A percentile compares a stretch with the other conserved stretches of the same genome.
Evolutionary conservation across 177 flowering plant species (phyloP).

Genomic region (Vitis hybrid): DNA sequence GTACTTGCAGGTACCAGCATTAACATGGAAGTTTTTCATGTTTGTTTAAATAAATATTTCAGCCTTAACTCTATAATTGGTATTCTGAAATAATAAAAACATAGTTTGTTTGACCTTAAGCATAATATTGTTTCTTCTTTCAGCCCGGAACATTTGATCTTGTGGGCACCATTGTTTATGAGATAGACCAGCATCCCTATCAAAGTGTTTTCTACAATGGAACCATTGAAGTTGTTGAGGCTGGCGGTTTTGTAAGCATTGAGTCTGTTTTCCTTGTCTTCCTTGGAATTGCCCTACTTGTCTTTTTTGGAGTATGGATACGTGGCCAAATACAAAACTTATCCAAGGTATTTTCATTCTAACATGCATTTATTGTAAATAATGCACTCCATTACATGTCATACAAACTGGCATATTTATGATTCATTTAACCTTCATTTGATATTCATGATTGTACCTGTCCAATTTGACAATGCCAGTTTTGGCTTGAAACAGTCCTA

Average conservation of each 20-base stretch:
- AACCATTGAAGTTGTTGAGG: slow-evolving; percentile 90
- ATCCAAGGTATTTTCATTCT: slow-evolving; percentile 57
- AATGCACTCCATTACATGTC: neutral
- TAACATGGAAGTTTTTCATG: neutral
- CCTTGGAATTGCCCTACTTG: slow-evolving; percentile 74
- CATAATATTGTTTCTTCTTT: neutral
- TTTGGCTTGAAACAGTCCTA: too few relatives aligned
- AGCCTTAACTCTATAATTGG: neutral
- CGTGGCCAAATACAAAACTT: slow-evolving; percentile 64
- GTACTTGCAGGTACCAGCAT: slow-evolving; percentile 73
- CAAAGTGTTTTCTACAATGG: slow-evolving; percentile 90
- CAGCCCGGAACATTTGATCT: slow-evolving; percentile 98
- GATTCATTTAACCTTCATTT: neutral
- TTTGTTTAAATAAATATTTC: neutral
- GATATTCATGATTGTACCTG: neutral
- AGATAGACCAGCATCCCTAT: slow-evolving; percentile 76
- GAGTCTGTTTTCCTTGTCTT: slow-evolving; percentile 85
- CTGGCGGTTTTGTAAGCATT: slow-evolving; percentile 68
- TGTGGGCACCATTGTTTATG: slow-evolving; percentile 84
- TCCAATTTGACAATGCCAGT: too few relatives aligned
- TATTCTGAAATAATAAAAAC: neutral
- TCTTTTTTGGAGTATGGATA: slow-evolving; percentile 69
- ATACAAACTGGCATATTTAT: neutral
- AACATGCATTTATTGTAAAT: neutral
- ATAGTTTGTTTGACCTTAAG: slow-evolving; percentile 6